Percentiles rank a stretch among this genome's conserved stretches.
Evolutionary conservation across 2,329 filamentous ascomycete species (phyloP).

Genomic region (Neofusicoccum parvum): DNA sequence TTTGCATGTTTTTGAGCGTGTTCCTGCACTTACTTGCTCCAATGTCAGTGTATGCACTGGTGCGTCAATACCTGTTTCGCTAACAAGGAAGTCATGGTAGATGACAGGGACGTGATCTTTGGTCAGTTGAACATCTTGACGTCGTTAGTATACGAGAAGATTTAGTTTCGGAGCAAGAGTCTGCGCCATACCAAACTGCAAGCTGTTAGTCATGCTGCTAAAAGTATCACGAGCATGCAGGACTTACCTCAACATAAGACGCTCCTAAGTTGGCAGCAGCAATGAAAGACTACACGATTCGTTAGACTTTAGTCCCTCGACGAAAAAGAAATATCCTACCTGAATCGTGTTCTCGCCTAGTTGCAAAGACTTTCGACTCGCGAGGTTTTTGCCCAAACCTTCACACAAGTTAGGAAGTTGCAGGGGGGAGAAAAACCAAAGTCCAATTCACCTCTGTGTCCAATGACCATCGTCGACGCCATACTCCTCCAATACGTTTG

Average conservation of each 20-base stretch:
- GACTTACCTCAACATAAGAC: slow-evolving; percentile 64
- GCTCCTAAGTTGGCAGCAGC: slow-evolving; percentile 91
- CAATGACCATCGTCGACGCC: slow-evolving; percentile 80
- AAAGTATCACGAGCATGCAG: not conserved
- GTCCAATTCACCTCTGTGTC: slow-evolving; percentile 56
- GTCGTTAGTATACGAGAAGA: slow-evolving; percentile 2
- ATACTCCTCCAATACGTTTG: slow-evolving; percentile 97
- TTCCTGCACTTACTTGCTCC: slow-evolving; percentile 61
- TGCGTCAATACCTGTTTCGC: slow-evolving; percentile 94
- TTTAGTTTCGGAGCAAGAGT: not conserved
- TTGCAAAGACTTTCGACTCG: slow-evolving; percentile 82
- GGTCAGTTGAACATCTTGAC: slow-evolving; percentile 88
- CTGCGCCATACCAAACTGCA: slow-evolving; percentile 29
- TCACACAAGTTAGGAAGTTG: slow-evolving; percentile 49
- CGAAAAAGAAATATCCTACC: slow-evolving; percentile 26
- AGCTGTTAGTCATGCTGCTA: slow-evolving; percentile 18
- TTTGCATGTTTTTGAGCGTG: slow-evolving; percentile 21
- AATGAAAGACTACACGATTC: slow-evolving; percentile 73
- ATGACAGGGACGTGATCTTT: slow-evolving; percentile 98
- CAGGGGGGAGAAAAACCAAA: slow-evolving; percentile 18
- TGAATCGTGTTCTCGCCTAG: slow-evolving; percentile 94
- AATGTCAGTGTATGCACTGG: slow-evolving; percentile 93
- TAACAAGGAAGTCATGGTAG: slow-evolving; percentile 97
- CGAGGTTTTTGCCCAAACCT: slow-evolving; percentile 87
- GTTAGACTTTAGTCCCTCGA: slow-evolving; percentile 22